Conservation (phyloP, 495 filamentous ascomycete species). For the Aspergillus ellipticus region DNA sequence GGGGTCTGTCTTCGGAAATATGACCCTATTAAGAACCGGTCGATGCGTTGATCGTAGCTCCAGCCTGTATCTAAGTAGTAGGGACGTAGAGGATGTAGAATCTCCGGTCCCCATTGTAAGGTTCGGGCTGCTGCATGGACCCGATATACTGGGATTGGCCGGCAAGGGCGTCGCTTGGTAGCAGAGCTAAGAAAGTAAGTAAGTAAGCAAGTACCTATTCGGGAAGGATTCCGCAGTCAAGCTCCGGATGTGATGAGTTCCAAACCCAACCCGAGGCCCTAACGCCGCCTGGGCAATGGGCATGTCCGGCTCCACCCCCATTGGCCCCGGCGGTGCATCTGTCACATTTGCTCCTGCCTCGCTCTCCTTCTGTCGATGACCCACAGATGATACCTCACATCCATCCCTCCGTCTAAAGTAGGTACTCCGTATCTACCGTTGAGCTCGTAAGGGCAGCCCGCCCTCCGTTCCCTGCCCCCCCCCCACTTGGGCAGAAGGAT, state of each 20-base stretch:
- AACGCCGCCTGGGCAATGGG: neutral
- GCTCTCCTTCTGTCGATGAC: neutral
- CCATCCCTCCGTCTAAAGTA: neutral
- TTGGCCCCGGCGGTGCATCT: constrained; percentile 10
- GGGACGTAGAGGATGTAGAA: neutral
- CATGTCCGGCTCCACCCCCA: neutral
- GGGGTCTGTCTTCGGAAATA: too few relatives aligned
- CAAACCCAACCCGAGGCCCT: neutral
- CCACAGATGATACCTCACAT: constrained; percentile 8
- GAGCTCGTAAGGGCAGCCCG: too few relatives aligned
- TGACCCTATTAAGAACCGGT: too few relatives aligned
- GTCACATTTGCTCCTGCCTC: constrained; percentile 7
- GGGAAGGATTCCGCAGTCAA: neutral
- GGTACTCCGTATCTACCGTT: neutral
- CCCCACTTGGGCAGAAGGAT: neutral
- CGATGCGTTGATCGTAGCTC: too few relatives aligned
- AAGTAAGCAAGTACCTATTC: neutral
- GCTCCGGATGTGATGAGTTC: constrained; percentile 8
- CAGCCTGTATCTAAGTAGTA: too few relatives aligned
- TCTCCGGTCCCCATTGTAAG: neutral
- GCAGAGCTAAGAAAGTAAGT: neutral
- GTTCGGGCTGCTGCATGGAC: neutral
- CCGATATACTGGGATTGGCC: neutral
- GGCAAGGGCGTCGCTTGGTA: neutral
- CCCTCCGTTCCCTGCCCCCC: neutral